Conservation (phyloP, 352 stramenopile genomes). For the Pythium sukuiense region DNA sequence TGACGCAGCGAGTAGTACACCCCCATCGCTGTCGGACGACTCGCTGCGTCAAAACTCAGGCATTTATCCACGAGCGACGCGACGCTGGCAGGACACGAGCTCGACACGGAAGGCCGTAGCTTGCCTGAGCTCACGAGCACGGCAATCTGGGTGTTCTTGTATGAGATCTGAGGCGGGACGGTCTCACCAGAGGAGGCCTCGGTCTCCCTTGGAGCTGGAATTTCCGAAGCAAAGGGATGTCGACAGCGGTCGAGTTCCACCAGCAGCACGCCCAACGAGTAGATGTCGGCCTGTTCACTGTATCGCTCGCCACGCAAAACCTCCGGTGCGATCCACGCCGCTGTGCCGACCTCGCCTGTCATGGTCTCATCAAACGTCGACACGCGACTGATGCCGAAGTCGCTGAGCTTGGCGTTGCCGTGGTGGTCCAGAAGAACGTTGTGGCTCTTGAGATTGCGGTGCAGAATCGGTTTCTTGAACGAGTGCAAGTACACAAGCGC, state of each 20-base stretch:
- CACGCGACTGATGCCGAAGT: slow-evolving; percentile 27
- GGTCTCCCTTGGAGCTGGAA: not conserved
- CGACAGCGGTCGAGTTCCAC: slow-evolving; percentile 28
- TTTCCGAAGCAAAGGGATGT: slow-evolving; percentile 12
- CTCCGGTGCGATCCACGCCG: slow-evolving; percentile 33
- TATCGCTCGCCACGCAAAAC: slow-evolving; percentile 32
- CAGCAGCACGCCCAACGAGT: slow-evolving; percentile 32
- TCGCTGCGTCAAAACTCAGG: not conserved
- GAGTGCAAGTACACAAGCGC: slow-evolving; percentile 34
- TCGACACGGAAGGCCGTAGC: not conserved
- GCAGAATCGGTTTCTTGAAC: slow-evolving; percentile 25
- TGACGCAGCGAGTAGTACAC: not conserved
- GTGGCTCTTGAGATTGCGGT: slow-evolving; percentile 30
- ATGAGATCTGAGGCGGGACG: not conserved
- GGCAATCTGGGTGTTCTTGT: not conserved
- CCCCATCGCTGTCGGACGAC: not conserved
- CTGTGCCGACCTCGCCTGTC: slow-evolving; percentile 30
- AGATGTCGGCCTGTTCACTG: slow-evolving; percentile 35
- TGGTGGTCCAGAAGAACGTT: slow-evolving; percentile 24
- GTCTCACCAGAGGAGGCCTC: not conserved
- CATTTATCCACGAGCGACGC: not conserved
- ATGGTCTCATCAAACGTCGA: slow-evolving; percentile 20
- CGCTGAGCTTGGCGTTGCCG: slow-evolving; percentile 22
- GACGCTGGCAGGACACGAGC: not conserved
- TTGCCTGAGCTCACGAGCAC: not conserved